A percentile compares a stretch with the other conserved stretches of the same genome.
Conservation (phyloP, 2,329 filamentous ascomycete species). For the Alternaria sp. region DNA sequence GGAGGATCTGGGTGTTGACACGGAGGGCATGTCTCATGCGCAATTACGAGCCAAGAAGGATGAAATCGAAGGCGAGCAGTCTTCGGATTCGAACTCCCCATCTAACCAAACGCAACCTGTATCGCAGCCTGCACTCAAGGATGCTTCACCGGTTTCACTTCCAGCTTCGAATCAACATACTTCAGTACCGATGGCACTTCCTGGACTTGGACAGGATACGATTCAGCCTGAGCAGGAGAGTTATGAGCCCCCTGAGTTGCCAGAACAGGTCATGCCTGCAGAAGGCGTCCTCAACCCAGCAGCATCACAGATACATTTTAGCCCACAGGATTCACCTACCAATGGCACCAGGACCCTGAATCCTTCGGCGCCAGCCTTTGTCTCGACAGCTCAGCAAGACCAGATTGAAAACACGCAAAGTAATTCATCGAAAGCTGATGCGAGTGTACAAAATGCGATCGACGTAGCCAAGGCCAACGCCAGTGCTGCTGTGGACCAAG, state of each 20-base stretch:
- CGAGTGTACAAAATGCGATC: background rate
- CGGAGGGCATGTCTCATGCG: conserved; percentile 54
- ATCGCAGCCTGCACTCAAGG: background rate
- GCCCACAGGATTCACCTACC: background rate
- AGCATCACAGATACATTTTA: background rate
- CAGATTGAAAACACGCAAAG: background rate
- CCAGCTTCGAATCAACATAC: background rate
- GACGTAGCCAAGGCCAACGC: background rate
- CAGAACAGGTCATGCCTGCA: background rate
- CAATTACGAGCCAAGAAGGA: conserved; percentile 53
- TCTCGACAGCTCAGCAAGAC: conserved; percentile 43
- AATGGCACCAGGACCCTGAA: background rate
- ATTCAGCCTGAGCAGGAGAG: background rate
- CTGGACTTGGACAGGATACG: conserved; percentile 18
- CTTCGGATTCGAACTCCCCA: conserved; percentile 8
- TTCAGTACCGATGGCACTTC: conserved; percentile 9
- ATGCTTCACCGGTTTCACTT: background rate
- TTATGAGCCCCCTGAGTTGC: background rate
- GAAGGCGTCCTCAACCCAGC: background rate
- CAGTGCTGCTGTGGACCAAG: conserved; percentile 4
- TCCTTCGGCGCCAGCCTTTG: conserved; percentile 20
- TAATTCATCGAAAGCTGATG: background rate
- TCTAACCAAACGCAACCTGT: background rate
- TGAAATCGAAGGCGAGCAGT: conserved; percentile 42
- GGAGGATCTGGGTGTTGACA: conserved; percentile 56